Conservation (phyloP, 306 rosid species). For the Citrullus mucosospermus region DNA sequence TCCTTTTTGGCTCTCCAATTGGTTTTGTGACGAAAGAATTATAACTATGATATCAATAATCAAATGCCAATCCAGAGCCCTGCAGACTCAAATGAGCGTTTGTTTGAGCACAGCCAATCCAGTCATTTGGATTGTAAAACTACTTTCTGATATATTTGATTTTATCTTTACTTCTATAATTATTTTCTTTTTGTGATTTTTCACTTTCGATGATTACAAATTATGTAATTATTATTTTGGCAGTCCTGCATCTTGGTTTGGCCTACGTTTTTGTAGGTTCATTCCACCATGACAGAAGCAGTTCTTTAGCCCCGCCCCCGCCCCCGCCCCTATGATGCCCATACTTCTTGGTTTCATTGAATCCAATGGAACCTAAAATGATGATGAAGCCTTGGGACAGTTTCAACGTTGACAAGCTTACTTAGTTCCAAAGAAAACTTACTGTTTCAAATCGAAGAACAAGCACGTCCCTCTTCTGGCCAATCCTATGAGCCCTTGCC, state of each 20-base stretch:
- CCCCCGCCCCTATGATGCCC: not conserved
- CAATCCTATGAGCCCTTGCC: constrained; percentile 99
- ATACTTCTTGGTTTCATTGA: not conserved
- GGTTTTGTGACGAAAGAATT: not conserved
- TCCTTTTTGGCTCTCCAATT: not conserved
- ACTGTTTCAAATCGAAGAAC: constrained; percentile 99
- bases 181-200: not conserved
- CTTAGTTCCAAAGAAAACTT: constrained; percentile 15
- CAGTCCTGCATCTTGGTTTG: not conserved
- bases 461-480: constrained; percentile 97
- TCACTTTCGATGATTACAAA: not conserved
- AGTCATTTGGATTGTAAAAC: not conserved
- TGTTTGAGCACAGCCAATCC: not conserved
- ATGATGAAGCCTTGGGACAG: not conserved
- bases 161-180: too few relatives aligned
- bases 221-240: not conserved
- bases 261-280: not conserved
- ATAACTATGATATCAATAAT: not conserved
- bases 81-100: not conserved
- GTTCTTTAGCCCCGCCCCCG: not conserved
- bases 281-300: not conserved
- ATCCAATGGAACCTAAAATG: not conserved
- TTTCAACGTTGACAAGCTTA: not conserved
- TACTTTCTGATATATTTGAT: not conserved
- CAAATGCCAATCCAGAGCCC: not conserved